Evolutionary conservation across 768 basidiomycete species (phyloP).

Genomic region (Serpula lacrymans): DNA sequence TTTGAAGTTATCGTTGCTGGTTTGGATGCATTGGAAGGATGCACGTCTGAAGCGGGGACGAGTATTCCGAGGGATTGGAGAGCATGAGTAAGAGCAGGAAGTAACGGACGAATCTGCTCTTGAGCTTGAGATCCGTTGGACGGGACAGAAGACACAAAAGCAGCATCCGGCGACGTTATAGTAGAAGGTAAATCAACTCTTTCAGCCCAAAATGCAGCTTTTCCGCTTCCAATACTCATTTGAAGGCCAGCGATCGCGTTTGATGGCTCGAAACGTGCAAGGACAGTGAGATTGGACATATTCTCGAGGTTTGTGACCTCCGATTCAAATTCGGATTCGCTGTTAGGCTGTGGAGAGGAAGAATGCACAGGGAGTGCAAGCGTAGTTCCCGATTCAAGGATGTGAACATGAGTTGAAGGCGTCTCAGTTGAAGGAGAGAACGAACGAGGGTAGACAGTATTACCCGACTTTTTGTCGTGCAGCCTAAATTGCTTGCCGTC

Average conservation of each 20-base stretch:
- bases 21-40: background rate
- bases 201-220: conserved; percentile 50
- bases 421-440: conserved; percentile 17
- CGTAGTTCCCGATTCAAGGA: conserved; percentile 8
- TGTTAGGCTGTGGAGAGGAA: conserved; percentile 18
- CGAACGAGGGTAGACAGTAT: conserved; percentile 21
- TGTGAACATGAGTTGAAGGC: conserved; percentile 5
- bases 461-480: conserved; percentile 16
- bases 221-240: conserved; percentile 41
- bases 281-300: conserved; percentile 17
- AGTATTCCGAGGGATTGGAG: conserved; percentile 9
- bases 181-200: conserved; percentile 56
- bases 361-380: conserved; percentile 14
- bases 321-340: background rate
- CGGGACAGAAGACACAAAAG: conserved; percentile 15
- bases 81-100: conserved; percentile 27
- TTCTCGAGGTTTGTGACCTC: conserved; percentile 1
- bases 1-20: background rate
- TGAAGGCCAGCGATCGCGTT: conserved; percentile 30
- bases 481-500: conserved; percentile 24
- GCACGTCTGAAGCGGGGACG: conserved; percentile 3
- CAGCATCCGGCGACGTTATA: conserved; percentile 30
- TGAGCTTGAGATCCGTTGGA: conserved; percentile 16
- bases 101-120: conserved; percentile 30
- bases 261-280: conserved; percentile 27